Conservation (phyloP, 257 asterid genomes). For the Solanum sparsipilum region DNA sequence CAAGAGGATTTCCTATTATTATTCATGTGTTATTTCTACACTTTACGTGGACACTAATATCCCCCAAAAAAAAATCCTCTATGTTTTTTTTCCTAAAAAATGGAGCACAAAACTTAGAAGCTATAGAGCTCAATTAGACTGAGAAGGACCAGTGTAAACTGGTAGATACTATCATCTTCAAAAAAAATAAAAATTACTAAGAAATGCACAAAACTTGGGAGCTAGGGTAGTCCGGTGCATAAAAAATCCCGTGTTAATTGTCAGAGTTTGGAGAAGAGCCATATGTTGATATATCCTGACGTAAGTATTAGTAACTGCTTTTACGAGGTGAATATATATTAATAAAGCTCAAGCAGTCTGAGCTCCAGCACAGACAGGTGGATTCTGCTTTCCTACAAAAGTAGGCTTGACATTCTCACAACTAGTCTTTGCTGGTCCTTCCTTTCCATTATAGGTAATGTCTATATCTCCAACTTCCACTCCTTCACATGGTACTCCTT, state of each 20-base stretch:
- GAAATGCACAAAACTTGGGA: not conserved
- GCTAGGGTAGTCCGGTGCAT: not conserved
- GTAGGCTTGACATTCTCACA: constrained; percentile 27
- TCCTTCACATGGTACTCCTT: constrained; percentile 17
- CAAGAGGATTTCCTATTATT: not conserved
- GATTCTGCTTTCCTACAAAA: constrained; percentile 12
- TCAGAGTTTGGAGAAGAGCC: too few species aligned
- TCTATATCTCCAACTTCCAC: constrained; percentile 23
- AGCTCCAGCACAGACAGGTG: constrained; percentile 12
- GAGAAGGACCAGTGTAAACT: not conserved
- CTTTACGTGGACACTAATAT: not conserved
- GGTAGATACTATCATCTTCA: not conserved
- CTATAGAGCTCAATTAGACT: not conserved
- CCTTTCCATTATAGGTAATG: constrained; percentile 12
- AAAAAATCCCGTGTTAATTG: not conserved
- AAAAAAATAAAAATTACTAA: not conserved
- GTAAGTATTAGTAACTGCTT: not conserved
- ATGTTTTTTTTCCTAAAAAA: not conserved
- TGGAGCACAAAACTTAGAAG: not conserved
- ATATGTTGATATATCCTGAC: not conserved
- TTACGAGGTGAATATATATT: not conserved
- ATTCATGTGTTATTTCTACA: not conserved
- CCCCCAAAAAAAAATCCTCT: not conserved
- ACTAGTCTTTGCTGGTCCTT: constrained; percentile 16
- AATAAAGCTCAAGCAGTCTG: not conserved